phyloP scores from a whole-genome alignment of 116 monocot species.

The Papilionanthe hybrid region DNA sequence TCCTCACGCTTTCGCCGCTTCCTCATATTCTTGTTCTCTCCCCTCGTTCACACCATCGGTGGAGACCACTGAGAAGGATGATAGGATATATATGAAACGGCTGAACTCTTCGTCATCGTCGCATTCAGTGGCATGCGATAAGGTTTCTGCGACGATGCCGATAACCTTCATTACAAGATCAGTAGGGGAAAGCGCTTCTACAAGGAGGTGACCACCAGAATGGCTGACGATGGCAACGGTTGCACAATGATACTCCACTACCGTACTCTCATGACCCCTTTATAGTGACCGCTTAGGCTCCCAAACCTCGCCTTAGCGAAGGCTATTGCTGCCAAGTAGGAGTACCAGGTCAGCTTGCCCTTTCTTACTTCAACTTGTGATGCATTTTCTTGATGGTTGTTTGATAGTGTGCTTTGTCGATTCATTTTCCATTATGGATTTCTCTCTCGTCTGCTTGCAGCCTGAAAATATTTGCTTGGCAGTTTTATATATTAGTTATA shows the following conservation, averaged over 20 bases:
- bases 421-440: no score
- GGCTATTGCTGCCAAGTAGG: slow-evolving; percentile 50
- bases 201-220: slow-evolving; percentile 60
- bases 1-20: not conserved
- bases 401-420: no score
- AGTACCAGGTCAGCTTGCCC: slow-evolving; percentile 46
- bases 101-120: slow-evolving; percentile 4
- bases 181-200: slow-evolving; percentile 85
- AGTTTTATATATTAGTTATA: no score
- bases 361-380: no score
- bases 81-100: slow-evolving; percentile 56
- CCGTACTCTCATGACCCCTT: slow-evolving; percentile 74
- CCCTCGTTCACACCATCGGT: not conserved
- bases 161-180: slow-evolving; percentile 86
- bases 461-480: no score
- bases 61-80: slow-evolving; percentile 13
- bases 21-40: not conserved
- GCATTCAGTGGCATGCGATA: slow-evolving; percentile 33
- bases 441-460: no score
- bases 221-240: slow-evolving; percentile 80
- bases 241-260: slow-evolving; percentile 96
- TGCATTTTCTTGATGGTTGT: no score
- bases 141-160: slow-evolving; percentile 75
- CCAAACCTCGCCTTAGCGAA: slow-evolving; percentile 53
- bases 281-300: slow-evolving; percentile 69